phyloP scores from a whole-genome alignment of 768 basidiomycete genomes.

The Tricholoma terreum region DNA sequence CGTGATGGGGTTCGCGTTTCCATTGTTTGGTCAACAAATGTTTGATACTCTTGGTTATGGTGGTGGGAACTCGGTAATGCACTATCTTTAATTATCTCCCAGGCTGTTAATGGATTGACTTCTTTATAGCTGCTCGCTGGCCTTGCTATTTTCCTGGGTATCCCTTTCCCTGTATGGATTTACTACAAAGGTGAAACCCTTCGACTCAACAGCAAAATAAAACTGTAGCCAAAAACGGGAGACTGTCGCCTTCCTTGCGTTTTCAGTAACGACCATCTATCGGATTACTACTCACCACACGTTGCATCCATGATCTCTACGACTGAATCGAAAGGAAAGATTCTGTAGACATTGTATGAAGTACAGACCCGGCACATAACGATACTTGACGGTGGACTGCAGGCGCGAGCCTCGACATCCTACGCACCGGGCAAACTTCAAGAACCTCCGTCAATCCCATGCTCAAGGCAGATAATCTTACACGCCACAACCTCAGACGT shows the following conservation, averaged over 20 bases:
- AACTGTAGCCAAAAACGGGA: slow-evolving; percentile 7
- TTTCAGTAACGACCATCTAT: too few species aligned
- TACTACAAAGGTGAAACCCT: slow-evolving; percentile 64
- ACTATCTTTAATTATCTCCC: neutral
- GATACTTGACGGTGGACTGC: too few species aligned
- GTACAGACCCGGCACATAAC: too few species aligned
- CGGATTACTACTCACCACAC: neutral
- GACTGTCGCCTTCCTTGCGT: neutral
- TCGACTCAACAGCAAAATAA: slow-evolving; percentile 37
- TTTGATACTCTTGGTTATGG: slow-evolving; percentile 58
- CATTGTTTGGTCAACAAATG: slow-evolving; percentile 57
- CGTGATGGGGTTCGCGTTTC: slow-evolving; percentile 49
- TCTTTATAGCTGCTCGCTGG: slow-evolving; percentile 46
- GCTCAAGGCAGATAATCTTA: neutral
- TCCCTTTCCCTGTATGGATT: slow-evolving; percentile 73
- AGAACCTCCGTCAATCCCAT: neutral
- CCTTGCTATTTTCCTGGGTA: slow-evolving; percentile 56
- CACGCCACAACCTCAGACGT: neutral
- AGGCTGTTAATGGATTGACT: slow-evolving; percentile 9
- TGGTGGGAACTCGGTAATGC: slow-evolving; percentile 59
- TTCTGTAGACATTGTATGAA: too few species aligned
- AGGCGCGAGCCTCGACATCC: too few species aligned
- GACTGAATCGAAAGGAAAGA: too few species aligned
- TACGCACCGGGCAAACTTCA: too few species aligned
- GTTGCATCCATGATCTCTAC: neutral